Evolutionary conservation across 805 yeast species (phyloP).

Genomic region (Metschnikowia corniflorae): DNA sequence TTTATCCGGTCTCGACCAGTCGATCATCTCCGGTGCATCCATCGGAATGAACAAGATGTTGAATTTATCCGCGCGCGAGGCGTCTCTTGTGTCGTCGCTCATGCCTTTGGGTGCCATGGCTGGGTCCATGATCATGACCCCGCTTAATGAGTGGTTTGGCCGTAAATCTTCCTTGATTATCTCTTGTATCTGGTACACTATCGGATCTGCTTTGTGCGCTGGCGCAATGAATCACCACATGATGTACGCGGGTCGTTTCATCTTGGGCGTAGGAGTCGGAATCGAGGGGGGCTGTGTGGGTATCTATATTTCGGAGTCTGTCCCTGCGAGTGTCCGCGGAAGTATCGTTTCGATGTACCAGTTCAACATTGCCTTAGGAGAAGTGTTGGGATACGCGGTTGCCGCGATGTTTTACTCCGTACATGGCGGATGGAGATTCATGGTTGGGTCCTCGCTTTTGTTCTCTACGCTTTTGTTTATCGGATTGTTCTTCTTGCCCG

Average conservation of each 20-base stretch:
- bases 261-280: constrained; percentile 64
- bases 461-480: constrained; percentile 50
- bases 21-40: constrained; percentile 61
- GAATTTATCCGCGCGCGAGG: constrained; percentile 37
- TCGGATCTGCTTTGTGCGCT: constrained; percentile 59
- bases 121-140: constrained; percentile 59
- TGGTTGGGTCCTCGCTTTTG: constrained; percentile 61
- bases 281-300: constrained; percentile 65
- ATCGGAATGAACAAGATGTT: constrained; percentile 47
- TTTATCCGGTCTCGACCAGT: constrained; percentile 65
- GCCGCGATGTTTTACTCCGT: constrained; percentile 60
- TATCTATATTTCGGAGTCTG: constrained; percentile 58
- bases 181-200: constrained; percentile 57
- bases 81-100: constrained; percentile 52
- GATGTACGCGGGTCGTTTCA: constrained; percentile 52
- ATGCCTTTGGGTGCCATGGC: constrained; percentile 71
- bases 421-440: constrained; percentile 59
- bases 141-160: constrained; percentile 53
- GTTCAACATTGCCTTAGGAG: constrained; percentile 63
- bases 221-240: constrained; percentile 31
- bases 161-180: constrained; percentile 52
- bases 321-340: constrained; percentile 57
- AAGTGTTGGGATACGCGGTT: constrained; percentile 59
- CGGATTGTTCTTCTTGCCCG: constrained; percentile 56
- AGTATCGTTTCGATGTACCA: constrained; percentile 60